Evolutionary conservation across 2,329 filamentous ascomycete species (phyloP), one percentile per base, ranked within the genome.

Genomic region (Sporothrix humicola): DNA sequence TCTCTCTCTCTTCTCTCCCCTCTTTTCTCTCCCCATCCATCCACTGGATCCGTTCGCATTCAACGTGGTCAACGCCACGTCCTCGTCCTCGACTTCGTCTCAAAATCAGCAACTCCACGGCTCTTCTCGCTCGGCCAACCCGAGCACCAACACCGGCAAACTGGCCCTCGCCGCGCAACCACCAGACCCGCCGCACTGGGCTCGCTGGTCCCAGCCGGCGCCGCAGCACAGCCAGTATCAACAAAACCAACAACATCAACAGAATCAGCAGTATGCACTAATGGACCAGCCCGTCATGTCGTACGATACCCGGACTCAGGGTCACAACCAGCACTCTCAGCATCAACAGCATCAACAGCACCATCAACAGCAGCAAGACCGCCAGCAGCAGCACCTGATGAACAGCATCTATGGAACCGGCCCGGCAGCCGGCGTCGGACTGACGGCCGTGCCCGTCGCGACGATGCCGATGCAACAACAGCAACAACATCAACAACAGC

Each of bases 161-260:
- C 82, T 89, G 86, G 85, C 85, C 77, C 82, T 87, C 77, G 82
- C 84, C 73, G 81, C 83, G 78, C 83, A 85, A 78, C 79, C 84
- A 72, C 80, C 84, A 74, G 81, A 81, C 65, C 78, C 82, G 76
- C 81, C 84, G 71, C 82, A 81, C 81, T 90, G 88, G 89, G 85
- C 83, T 77, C 86, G 86, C 77, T 89, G 87, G 85, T 80, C 85
- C 74, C 86, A 88, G 58, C 83, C 87, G 61, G 81, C 82, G 59
- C 76, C 78, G 8, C 61, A 77, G 75, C 65, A 54, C 23, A 37
- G 31, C 31, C 31, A 37, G 31, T 37, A 37, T 37, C 31, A 37
- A 7, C 31, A 37, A 5, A 31, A 31, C 5, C 31, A 31, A 5
- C 31, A 37, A 1, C 63, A 46, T 2, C 69, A 73, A 6, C 58